Base-by-base conservation (phyloP, 2,329 filamentous ascomycete species). In the Penicillium sp. region DNA sequence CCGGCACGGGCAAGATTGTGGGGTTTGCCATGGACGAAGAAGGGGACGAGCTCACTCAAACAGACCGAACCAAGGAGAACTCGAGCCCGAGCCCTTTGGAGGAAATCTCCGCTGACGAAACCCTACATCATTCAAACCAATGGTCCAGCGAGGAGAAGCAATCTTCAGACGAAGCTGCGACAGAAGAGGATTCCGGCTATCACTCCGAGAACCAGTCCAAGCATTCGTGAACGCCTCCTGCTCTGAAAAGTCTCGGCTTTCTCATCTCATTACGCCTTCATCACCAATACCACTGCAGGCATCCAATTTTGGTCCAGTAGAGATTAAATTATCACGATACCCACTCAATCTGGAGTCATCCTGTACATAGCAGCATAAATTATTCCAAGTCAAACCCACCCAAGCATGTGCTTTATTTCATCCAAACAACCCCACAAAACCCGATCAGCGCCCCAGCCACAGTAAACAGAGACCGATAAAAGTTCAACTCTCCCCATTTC, bases 1-100 rank as follows among this genome's bases (percentile, higher is more conserved):
- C 70, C 16, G 65, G 63, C 8, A 67, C 63, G 12, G 72, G 71
- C 18, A 75, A 74, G 54, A 72, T 69, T 47, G 73, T 75, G n/a
- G 73, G 72, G 28, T 75, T 75, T 54, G 69, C 66, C 24, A 63
- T 72, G n/a, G 65, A 69, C 36, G 62, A 62, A 8, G 63, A 64
- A 33, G 39, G 50, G 4, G 57, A 54, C 39, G 53, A 51, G 15
- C 33, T 33, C 10, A 58, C 58, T 8, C 51, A 57, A 44, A 45
- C 18, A n/a, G 38, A 16, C 28, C 42, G 16, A 12, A 47, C 42
- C 24, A 29, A 41, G 8, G 57, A 55, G 8, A 61, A 61, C 15
- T 55, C 61, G 23, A 63, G 60, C 46, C 57, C 61, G 23, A 63
- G 60, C 46, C 57, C 63, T 8, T 55, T 65, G 23, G 49, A 66